Evolutionary conservation across 441 rosid genomes (phyloP).

Genomic region (Pelargonium australe): DNA sequence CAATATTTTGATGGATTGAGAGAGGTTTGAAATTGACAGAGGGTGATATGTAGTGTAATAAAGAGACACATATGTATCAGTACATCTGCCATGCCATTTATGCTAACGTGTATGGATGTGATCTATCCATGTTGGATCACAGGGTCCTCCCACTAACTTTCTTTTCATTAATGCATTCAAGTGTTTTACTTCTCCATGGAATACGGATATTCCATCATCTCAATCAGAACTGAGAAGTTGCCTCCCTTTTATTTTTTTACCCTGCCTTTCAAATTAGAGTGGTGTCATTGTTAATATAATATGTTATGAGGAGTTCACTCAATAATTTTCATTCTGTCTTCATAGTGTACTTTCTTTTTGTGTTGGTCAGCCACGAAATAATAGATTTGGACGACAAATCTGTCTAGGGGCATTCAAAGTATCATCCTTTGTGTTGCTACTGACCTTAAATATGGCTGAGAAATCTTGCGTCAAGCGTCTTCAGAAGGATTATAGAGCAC

Average conservation of each 20-base stretch:
- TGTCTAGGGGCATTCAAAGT: slow-evolving; percentile 11
- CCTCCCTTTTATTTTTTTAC: neutral
- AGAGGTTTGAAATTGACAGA: neutral
- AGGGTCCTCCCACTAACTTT: neutral
- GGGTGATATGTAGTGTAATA: neutral
- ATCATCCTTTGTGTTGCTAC: slow-evolving; percentile 7
- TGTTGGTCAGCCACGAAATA: slow-evolving; percentile 1
- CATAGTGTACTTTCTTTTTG: slow-evolving; percentile 9
- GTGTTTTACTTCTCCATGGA: neutral
- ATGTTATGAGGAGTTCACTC: neutral
- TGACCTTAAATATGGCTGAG: slow-evolving; percentile 59
- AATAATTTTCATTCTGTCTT: neutral
- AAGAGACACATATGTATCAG: neutral
- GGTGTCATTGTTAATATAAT: neutral
- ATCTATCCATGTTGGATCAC: neutral
- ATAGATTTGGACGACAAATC: slow-evolving; percentile 10
- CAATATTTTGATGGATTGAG: neutral
- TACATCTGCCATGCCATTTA: neutral
- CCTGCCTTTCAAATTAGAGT: neutral
- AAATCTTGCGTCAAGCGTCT: slow-evolving; percentile 84
- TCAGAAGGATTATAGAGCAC: slow-evolving; percentile 92
- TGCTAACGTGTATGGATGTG: neutral
- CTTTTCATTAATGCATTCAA: neutral
- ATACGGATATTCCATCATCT: neutral
- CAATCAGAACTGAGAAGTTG: neutral